Percentiles rank a stretch among this genome's conserved stretches.
Conservation (phyloP, 1,284 basidiomycete species). For the Melanopsichium pennsylvanicum region DNA sequence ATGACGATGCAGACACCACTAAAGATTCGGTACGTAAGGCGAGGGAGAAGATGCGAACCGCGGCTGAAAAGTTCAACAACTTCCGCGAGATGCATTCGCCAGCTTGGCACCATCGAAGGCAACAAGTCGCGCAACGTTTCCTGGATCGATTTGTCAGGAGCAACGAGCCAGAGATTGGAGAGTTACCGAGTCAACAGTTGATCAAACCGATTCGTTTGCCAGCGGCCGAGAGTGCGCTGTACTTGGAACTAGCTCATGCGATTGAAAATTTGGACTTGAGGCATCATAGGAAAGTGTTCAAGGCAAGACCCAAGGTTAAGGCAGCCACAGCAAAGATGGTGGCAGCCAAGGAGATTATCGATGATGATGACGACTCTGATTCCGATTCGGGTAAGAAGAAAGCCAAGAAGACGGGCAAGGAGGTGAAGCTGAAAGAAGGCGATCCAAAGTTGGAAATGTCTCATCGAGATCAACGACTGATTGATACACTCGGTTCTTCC, state of each 20-base stretch:
- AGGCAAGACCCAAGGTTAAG: constrained; percentile 26
- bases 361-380: constrained; percentile 19
- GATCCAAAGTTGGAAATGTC: constrained; percentile 41
- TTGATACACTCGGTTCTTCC: constrained; percentile 86
- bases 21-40: constrained; percentile 71
- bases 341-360: constrained; percentile 17
- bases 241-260: constrained; percentile 93
- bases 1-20: constrained; percentile 82
- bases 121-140: constrained; percentile 83
- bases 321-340: constrained; percentile 18
- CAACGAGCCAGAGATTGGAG: constrained; percentile 96
- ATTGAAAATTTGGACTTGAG: constrained; percentile 83
- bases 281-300: constrained; percentile 64
- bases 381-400: constrained; percentile 33
- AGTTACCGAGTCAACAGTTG: constrained; percentile 81
- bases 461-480: constrained; percentile 86
- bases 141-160: constrained; percentile 67
- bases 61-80: constrained; percentile 91
- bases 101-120: constrained; percentile 89
- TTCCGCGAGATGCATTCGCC: constrained; percentile 91
- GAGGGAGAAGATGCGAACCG: constrained; percentile 82
- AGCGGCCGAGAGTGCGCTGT: constrained; percentile 92
- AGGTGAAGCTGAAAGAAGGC: constrained; percentile 33
- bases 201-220: constrained; percentile 78
- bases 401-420: constrained; percentile 20